Conservation (phyloP, 176 grass and related monocot species). For the Avena sativa region DNA sequence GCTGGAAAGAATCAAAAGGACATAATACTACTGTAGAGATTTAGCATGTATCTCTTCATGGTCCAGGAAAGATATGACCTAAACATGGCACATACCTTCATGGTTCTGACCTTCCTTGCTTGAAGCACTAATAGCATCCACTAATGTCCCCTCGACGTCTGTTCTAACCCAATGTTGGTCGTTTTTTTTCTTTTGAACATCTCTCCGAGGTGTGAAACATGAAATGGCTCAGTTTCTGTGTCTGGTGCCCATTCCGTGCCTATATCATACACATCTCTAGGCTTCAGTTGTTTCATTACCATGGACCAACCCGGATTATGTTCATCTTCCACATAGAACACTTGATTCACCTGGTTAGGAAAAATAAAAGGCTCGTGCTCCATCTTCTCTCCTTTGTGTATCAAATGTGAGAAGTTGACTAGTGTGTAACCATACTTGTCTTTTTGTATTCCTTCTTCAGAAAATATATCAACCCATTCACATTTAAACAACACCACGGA, state of each 20-base stretch:
- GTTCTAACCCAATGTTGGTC: not conserved
- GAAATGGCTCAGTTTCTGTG: no score
- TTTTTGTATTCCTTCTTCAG: not conserved
- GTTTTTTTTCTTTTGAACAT: not conserved
- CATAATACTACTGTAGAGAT: no score
- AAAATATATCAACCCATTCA: slow-evolving; percentile 29
- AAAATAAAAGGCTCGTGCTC: slow-evolving; percentile 36
- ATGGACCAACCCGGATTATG: no score
- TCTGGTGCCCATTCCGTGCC: no score
- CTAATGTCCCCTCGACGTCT: not conserved
- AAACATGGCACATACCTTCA: no score
- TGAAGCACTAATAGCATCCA: not conserved
- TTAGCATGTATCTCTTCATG: no score
- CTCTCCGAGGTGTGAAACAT: not conserved
- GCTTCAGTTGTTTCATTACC: no score
- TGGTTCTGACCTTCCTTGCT: not conserved
- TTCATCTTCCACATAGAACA: slow-evolving; percentile 28
- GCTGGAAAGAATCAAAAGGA: no score
- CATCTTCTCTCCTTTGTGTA: not conserved
- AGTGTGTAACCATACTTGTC: slow-evolving; percentile 35
- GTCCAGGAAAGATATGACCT: no score
- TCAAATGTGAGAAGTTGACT: slow-evolving; percentile 25
- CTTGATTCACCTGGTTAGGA: slow-evolving; percentile 13
- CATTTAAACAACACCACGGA: slow-evolving; percentile 35
- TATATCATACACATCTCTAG: no score